Evolutionary conservation across 768 basidiomycete species (phyloP).

Genomic region (Agrocybe pediades): DNA sequence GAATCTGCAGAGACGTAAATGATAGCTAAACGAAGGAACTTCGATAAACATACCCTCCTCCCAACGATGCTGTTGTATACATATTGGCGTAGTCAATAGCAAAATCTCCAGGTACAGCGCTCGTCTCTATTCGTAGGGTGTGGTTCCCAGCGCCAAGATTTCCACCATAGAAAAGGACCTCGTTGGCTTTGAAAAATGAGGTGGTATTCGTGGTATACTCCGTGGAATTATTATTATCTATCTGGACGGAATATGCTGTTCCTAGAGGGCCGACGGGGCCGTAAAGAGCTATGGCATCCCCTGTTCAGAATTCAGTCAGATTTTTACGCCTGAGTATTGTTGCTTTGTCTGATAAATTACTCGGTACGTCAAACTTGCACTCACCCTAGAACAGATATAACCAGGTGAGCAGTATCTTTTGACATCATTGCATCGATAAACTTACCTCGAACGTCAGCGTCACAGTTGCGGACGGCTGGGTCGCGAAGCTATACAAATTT

Average conservation of each 20-base stretch:
- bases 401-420: background rate
- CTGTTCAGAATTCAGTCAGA: conserved; percentile 23
- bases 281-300: conserved; percentile 45
- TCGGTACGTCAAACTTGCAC: background rate
- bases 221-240: background rate
- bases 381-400: background rate
- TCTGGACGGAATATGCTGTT: background rate
- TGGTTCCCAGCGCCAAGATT: background rate
- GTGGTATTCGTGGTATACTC: background rate
- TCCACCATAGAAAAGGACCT: background rate
- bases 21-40: too few relatives aligned
- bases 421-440: background rate
- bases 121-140: background rate
- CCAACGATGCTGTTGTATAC: background rate
- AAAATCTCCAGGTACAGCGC: background rate
- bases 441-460: background rate
- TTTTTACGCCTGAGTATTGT: background rate
- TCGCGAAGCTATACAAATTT: too few relatives aligned
- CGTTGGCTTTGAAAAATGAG: background rate
- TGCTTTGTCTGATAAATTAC: conserved; percentile 14
- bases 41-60: background rate
- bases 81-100: background rate
- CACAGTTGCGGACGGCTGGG: conserved; percentile 2
- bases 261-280: conserved; percentile 26
- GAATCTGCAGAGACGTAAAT: too few relatives aligned